Percentiles rank a stretch among this genome's conserved stretches.
These are phyloP conservation scores for Musa beccarii DNA, from an alignment of 176 grass and related monocot species.

Conservation along the genomic window DNA sequence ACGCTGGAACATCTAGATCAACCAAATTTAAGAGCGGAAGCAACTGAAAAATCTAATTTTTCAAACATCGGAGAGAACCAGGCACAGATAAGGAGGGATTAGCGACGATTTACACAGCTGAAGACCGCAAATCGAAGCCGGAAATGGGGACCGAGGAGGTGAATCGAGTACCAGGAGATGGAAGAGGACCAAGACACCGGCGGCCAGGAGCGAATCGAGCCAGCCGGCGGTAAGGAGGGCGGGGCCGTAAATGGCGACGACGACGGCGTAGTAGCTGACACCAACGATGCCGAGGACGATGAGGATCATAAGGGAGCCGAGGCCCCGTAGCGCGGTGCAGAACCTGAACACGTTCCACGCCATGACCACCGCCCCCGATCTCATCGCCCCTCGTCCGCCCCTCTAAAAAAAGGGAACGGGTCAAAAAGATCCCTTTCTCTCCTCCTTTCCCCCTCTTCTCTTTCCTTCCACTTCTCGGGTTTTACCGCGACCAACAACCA, in stretches of 20 bases:
- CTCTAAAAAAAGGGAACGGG: too few relatives aligned
- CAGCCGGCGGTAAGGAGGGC: slow-evolving; percentile 33
- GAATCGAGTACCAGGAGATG: slow-evolving; percentile 51
- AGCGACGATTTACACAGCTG: neutral
- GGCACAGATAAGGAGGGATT: neutral
- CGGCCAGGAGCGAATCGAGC: slow-evolving; percentile 29
- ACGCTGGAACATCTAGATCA: neutral
- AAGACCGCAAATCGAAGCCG: neutral
- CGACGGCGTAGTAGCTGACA: slow-evolving; percentile 86
- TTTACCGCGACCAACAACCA: too few relatives aligned
- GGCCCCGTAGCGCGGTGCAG: slow-evolving; percentile 79
- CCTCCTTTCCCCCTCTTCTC: too few relatives aligned
- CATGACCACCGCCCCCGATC: slow-evolving; percentile 68
- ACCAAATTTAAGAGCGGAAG: neutral
- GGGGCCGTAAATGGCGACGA: slow-evolving; percentile 76
- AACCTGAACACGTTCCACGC: slow-evolving; percentile 96
- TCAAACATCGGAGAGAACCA: neutral
- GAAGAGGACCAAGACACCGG: slow-evolving; percentile 62
- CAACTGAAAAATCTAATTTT: neutral
- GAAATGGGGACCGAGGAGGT: neutral
- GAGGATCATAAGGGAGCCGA: slow-evolving; percentile 93
- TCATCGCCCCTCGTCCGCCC: slow-evolving; percentile 37
- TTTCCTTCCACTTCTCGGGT: too few relatives aligned
- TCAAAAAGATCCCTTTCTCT: too few relatives aligned
- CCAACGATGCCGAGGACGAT: slow-evolving; percentile 78